These are phyloP conservation scores for Ascocoryne sarcoides DNA, from an alignment of 2,329 filamentous ascomycete species.

Conservation along the genomic window DNA sequence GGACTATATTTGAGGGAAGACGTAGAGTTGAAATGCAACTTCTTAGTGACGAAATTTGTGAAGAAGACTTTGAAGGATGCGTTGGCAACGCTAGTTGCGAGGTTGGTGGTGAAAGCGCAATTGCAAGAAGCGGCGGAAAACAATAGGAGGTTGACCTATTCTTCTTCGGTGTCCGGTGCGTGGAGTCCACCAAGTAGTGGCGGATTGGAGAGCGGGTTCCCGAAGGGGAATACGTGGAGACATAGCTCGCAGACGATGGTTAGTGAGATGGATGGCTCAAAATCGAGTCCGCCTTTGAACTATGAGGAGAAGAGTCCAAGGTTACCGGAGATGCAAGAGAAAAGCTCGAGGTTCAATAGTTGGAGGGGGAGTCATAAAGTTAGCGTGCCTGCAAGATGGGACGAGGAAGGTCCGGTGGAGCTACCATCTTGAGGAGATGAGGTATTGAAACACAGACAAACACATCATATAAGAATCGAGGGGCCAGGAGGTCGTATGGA, in stretches of 20 bases:
- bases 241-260: background rate
- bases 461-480: too few species aligned
- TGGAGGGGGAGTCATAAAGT: too few species aligned
- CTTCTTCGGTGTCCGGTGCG: background rate
- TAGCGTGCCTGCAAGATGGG: too few species aligned
- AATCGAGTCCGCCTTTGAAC: background rate
- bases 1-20: slow-evolving; percentile 78
- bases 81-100: slow-evolving; percentile 61
- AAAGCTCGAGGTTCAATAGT: too few species aligned
- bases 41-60: slow-evolving; percentile 65
- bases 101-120: slow-evolving; percentile 44
- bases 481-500: too few species aligned
- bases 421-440: too few species aligned
- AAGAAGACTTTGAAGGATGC: slow-evolving; percentile 72
- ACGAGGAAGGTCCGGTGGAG: too few species aligned
- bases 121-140: slow-evolving; percentile 19
- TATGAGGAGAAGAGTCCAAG: background rate
- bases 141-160: slow-evolving; percentile 9
- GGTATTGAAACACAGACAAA: too few species aligned
- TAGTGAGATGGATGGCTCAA: background rate
- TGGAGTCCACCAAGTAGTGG: background rate
- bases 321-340: background rate
- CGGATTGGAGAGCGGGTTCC: background rate
- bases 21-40: slow-evolving; percentile 70
- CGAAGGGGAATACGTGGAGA: too few species aligned